Percentiles rank a stretch among this genome's conserved stretches.
Conservation (phyloP, 208 protist species). For the Acanthamoeba pearcei region DNA sequence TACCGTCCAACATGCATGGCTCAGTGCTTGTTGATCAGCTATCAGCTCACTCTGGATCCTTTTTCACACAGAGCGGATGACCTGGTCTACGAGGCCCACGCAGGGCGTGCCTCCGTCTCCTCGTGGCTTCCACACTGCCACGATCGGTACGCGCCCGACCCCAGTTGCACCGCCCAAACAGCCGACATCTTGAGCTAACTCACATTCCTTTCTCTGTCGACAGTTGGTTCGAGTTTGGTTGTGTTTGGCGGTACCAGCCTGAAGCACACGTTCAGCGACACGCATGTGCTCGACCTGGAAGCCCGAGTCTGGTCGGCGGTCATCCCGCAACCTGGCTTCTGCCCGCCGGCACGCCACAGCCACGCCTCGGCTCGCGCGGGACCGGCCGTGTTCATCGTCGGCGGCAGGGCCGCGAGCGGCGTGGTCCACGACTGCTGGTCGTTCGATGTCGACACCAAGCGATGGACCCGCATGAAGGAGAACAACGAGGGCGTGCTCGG, state of each 20-base stretch:
- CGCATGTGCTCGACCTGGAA: slow-evolving; percentile 1
- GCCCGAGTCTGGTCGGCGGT: not conserved
- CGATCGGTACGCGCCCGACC: not conserved
- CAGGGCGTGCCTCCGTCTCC: not conserved
- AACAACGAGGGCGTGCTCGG: slow-evolving; percentile 2
- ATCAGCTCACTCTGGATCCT: no score
- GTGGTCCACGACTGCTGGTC: slow-evolving; percentile 3
- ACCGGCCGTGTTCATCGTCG: not conserved
- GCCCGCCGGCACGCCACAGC: not conserved
- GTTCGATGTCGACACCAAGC: not conserved
- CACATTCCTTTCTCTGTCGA: no score
- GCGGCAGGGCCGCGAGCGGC: not conserved
- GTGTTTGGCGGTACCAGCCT: not conserved
- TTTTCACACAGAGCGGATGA: not conserved
- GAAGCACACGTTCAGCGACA: not conserved
- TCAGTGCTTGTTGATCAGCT: no score
- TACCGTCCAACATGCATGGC: not conserved
- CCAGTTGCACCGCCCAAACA: not conserved
- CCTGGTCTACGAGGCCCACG: not conserved
- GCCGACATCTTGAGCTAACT: no score
- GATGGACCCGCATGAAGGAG: slow-evolving; percentile 36
- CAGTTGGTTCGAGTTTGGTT: not conserved
- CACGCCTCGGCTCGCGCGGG: not conserved
- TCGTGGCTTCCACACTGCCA: not conserved
- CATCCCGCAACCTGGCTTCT: not conserved